Evolutionary conservation across 768 basidiomycete species (phyloP).

Genomic region (Xanthoconium stramineum): DNA sequence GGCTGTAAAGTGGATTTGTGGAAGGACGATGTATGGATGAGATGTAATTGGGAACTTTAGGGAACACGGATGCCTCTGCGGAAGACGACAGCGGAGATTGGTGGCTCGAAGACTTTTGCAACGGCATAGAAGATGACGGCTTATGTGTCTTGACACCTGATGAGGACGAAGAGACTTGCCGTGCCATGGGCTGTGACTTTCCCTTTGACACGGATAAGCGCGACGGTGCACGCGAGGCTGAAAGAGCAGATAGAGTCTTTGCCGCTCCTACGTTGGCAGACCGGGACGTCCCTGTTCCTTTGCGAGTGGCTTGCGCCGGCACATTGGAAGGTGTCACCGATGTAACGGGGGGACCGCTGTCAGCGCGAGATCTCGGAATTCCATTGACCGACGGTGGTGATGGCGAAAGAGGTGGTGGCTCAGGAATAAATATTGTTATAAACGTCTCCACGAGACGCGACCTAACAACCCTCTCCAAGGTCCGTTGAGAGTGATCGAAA

Average conservation of each 20-base stretch:
- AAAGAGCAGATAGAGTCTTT: conserved; percentile 14
- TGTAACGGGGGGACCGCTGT: conserved; percentile 21
- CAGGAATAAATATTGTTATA: conserved; percentile 50
- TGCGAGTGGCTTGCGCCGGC: conserved; percentile 12
- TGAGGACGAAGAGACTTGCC: conserved; percentile 19
- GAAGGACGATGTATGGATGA: conserved; percentile 81
- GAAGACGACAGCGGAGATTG: conserved; percentile 22
- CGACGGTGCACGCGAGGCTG: conserved; percentile 2
- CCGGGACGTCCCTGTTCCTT: conserved; percentile 9
- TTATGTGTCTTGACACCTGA: conserved; percentile 19
- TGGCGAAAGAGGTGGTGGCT: conserved; percentile 21
- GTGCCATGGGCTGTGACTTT: conserved; percentile 16
- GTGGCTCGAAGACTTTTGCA: conserved; percentile 25
- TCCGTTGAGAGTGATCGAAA: conserved; percentile 62
- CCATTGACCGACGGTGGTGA: conserved; percentile 27
- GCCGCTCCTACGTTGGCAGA: conserved; percentile 15
- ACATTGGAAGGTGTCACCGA: background rate
- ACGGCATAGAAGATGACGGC: conserved; percentile 22
- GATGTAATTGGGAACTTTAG: conserved; percentile 58
- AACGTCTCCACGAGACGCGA: conserved; percentile 80
- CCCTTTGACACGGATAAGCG: conserved; percentile 14
- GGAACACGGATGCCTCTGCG: conserved; percentile 10
- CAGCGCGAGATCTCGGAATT: conserved; percentile 22
- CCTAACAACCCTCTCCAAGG: conserved; percentile 65
- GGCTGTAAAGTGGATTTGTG: conserved; percentile 72